A percentile compares a stretch with the other conserved stretches of the same genome.
Conservation (phyloP, 73 alveolate species). For the Tetrahymena borealis region DNA sequence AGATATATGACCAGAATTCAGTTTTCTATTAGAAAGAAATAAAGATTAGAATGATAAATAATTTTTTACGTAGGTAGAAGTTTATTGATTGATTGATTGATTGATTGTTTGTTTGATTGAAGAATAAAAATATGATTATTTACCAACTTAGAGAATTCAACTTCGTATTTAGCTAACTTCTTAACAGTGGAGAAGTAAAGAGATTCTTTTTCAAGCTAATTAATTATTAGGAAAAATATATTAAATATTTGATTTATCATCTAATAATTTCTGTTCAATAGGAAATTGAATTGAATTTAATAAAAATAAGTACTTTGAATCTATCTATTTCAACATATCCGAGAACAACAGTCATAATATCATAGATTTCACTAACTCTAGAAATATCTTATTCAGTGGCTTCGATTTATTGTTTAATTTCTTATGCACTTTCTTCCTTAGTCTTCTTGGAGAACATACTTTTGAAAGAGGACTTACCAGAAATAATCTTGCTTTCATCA, state of each 20-base stretch:
- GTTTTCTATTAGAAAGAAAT: no score
- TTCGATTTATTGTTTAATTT: slow-evolving; percentile 12
- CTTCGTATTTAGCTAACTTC: not conserved
- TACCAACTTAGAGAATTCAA: not conserved
- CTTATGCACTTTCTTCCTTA: slow-evolving; percentile 21
- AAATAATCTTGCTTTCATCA: slow-evolving; percentile 19
- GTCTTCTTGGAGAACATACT: slow-evolving; percentile 14
- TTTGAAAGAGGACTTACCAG: slow-evolving; percentile 33
- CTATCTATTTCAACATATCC: slow-evolving; percentile 18
- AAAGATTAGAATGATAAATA: no score
- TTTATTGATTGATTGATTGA: no score
- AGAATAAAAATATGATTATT: no score
- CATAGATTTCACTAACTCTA: slow-evolving; percentile 2
- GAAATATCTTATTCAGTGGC: slow-evolving; percentile 16
- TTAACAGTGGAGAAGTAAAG: not conserved
- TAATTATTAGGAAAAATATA: not conserved
- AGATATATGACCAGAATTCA: not conserved
- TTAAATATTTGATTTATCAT: not conserved
- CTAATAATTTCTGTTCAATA: slow-evolving; percentile 1
- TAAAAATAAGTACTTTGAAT: slow-evolving; percentile 1
- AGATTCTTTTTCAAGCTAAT: not conserved
- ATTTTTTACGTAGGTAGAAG: no score
- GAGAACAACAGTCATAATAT: slow-evolving; percentile 20
- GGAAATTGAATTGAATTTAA: not conserved
- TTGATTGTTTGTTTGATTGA: no score